phyloP scores from a whole-genome alignment of 2,329 filamentous ascomycete species.

The Colletotrichum euphorbiae region DNA sequence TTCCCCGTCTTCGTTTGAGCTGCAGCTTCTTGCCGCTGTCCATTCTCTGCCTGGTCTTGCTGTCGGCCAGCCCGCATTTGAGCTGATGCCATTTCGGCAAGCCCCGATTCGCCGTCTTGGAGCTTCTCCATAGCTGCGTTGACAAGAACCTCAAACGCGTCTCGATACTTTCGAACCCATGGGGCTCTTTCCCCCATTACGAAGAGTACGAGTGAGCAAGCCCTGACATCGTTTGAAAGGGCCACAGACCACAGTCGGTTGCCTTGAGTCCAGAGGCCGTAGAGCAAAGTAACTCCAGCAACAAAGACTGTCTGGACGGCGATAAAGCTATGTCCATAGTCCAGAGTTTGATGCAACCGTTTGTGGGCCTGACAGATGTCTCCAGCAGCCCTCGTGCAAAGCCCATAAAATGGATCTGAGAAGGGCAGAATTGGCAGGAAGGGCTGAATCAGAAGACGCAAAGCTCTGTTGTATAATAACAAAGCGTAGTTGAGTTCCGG shows the following conservation, averaged over 20 bases:
- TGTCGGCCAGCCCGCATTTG: conserved; percentile 19
- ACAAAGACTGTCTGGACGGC: conserved; percentile 57
- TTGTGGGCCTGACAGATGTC: conserved; percentile 57
- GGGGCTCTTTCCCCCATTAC: conserved; percentile 61
- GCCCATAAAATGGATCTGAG: conserved; percentile 58
- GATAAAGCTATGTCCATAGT: conserved; percentile 57
- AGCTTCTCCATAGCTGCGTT: conserved; percentile 48
- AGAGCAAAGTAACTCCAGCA: conserved; percentile 54
- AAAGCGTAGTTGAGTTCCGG: conserved; percentile 60
- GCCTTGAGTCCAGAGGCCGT: conserved; percentile 56
- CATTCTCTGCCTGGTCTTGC: not conserved
- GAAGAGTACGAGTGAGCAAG: conserved; percentile 60
- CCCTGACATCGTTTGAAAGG: conserved; percentile 61
- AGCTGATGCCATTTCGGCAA: conserved; percentile 32
- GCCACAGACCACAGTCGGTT: conserved; percentile 59
- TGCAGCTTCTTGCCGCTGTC: not conserved
- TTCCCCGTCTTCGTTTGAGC: not conserved
- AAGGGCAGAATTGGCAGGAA: conserved; percentile 59
- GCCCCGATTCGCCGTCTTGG: conserved; percentile 17
- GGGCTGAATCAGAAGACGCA: conserved; percentile 62
- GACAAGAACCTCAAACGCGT: conserved; percentile 59
- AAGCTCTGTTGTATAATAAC: conserved; percentile 61
- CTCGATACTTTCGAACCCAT: conserved; percentile 60
- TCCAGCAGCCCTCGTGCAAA: conserved; percentile 54
- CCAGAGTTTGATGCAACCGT: conserved; percentile 53